Conservation (phyloP, 2,329 filamentous ascomycete species). For the Curvularia verruculosa region DNA sequence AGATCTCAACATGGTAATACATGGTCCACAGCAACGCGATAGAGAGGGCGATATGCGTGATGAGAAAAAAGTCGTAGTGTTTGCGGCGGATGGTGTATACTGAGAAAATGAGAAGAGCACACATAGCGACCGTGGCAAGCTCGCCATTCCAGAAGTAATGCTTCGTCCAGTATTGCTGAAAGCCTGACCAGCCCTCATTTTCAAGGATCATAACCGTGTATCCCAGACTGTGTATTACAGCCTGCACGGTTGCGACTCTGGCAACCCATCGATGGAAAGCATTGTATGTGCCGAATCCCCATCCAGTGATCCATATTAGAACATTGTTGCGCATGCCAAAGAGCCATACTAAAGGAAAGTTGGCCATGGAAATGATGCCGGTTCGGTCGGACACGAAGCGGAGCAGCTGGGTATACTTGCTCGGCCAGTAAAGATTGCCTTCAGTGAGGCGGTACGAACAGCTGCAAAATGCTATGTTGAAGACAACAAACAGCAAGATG, state of each 20-base stretch:
- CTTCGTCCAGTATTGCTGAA: conserved; percentile 45
- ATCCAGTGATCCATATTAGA: conserved; percentile 70
- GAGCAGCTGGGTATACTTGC: conserved; percentile 49
- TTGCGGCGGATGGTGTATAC: conserved; percentile 59
- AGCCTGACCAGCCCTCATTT: conserved; percentile 49
- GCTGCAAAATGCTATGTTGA: conserved; percentile 54
- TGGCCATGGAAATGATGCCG: conserved; percentile 67
- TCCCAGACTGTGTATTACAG: conserved; percentile 66
- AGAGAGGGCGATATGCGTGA: conserved; percentile 51
- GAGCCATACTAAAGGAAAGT: conserved; percentile 69
- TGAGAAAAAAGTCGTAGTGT: conserved; percentile 54
- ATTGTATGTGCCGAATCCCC: conserved; percentile 71
- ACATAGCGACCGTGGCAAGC: conserved; percentile 54
- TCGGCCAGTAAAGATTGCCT: conserved; percentile 55
- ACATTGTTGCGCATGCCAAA: conserved; percentile 72
- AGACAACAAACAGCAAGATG: conserved; percentile 52
- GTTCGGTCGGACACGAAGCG: conserved; percentile 69
- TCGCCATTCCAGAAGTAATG: conserved; percentile 61
- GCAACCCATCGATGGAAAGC: conserved; percentile 72
- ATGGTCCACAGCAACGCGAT: conserved; percentile 57
- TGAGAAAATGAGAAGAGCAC: conserved; percentile 54
- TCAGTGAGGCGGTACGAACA: conserved; percentile 54
- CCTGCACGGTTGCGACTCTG: conserved; percentile 65
- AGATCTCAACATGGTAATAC: conserved; percentile 62
- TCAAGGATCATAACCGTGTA: conserved; percentile 59